Evolutionary conservation across 2,329 filamentous ascomycete species (phyloP), one percentile per base, ranked within the genome.

Genomic region (Alternaria ventricosa): DNA sequence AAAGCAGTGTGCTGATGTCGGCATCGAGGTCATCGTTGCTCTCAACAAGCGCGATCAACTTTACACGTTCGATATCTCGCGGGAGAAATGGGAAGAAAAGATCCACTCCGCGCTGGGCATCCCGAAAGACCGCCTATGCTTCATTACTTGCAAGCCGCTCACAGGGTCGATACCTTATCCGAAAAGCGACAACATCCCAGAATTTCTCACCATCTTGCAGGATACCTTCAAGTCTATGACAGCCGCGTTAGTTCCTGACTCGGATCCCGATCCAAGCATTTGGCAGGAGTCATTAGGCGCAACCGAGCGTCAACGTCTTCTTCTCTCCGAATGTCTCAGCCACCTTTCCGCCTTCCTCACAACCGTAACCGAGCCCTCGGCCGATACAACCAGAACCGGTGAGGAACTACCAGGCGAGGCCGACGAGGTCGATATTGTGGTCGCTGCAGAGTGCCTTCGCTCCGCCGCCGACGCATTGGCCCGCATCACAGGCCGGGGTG

Each of bases 251-350:
- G 74, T 79, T 22, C 78, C 81, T 43, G 77, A 79, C 61, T 77
- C 79, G 27, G 76, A 80, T 57, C 80, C 82, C 63, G 83, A 95
- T 75, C 87, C 89, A 11, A 86, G 86, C 4, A 88, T 92, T 66
- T 89, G 92, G 84, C 88, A 94, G 81, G 92, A 97, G 73, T 90
- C 96, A 5, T 87, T 97, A 4, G 94, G 94, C 60, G 94, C 97
- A 41, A 97, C 93, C 18, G 93, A 95, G 80, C 90, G 96, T 62
- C 96, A 99, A 83, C 88, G 92, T 55, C 87, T 93, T 77, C 89
- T 97, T 56, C 86, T 99, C 50, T 86, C 88, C 54, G 86, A 89
- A 75, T 97, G 95, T 77, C 84, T 90, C 12, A 77, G 78, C 36
- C 88, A 94, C 76, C 86, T 99, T 1, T 86, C 91, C 53, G 86